Evolutionary conservation across 257 asterid genomes (phyloP).

Genomic region (Solanum dulcamara): DNA sequence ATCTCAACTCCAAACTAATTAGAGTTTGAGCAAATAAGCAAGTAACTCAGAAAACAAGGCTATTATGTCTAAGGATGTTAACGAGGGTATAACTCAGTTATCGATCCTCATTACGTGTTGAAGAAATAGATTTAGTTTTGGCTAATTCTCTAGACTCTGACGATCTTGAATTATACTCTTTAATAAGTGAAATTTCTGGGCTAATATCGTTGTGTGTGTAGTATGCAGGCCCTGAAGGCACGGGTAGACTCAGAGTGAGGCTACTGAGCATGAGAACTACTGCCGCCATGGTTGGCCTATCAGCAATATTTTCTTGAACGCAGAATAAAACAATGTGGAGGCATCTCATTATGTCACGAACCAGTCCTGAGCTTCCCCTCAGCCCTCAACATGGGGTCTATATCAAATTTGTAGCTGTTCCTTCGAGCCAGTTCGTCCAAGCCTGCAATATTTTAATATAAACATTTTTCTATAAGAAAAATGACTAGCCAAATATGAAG

Average conservation of each 20-base stretch:
- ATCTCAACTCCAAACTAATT: not conserved
- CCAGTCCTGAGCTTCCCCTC: not conserved
- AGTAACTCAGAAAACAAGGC: not conserved
- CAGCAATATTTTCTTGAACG: slow-evolving; percentile 5
- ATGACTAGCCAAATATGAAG: too few relatives aligned
- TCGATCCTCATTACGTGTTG: not conserved
- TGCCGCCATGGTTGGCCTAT: not conserved
- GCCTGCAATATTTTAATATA: not conserved
- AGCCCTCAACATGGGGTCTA: slow-evolving; percentile 4
- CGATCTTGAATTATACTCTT: not conserved
- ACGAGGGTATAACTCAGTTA: slow-evolving; percentile 2
- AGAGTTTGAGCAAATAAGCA: not conserved
- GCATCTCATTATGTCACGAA: slow-evolving; percentile 5
- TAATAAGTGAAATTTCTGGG: not conserved
- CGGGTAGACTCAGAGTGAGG: not conserved
- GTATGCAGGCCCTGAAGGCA: not conserved
- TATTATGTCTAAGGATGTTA: not conserved
- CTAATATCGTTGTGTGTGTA: not conserved
- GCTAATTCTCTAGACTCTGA: too few relatives aligned
- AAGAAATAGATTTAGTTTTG: too few relatives aligned
- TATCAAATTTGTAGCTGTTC: not conserved
- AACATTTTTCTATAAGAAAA: too few relatives aligned
- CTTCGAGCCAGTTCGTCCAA: slow-evolving; percentile 14
- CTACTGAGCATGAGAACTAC: not conserved
- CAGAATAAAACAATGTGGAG: slow-evolving; percentile 19